phyloP scores from a whole-genome alignment of 345 rosid genomes.

The Murraya koenigii region DNA sequence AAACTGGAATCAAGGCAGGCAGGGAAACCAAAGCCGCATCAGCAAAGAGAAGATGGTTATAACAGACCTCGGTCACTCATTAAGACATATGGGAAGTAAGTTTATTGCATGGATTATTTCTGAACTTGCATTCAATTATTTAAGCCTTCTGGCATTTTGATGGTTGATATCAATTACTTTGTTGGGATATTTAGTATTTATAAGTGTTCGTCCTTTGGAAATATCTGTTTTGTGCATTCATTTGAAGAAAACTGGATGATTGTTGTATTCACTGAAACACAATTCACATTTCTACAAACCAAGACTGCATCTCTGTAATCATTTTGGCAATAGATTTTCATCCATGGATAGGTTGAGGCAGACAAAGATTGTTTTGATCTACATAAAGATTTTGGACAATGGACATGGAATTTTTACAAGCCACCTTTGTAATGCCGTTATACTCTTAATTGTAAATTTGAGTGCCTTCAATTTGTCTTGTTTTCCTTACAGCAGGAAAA shows the following conservation, averaged over 20 bases:
- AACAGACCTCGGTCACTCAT: constrained; percentile 64
- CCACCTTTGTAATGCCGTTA: neutral
- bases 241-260: neutral
- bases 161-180: too few species aligned
- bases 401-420: neutral
- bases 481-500: constrained; percentile 26
- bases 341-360: neutral
- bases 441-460: neutral
- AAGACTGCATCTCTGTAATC: neutral
- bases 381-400: neutral
- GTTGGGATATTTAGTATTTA: neutral
- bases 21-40: constrained; percentile 39
- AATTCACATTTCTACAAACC: neutral
- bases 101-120: constrained; percentile 1
- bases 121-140: neutral
- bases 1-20: constrained; percentile 63
- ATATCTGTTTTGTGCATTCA: neutral
- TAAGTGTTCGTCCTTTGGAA: neutral
- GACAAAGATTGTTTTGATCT: neutral
- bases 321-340: neutral
- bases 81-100: constrained; percentile 43
- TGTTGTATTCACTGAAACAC: neutral
- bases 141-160: neutral
- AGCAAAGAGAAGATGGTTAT: constrained; percentile 41
- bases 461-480: neutral